Percentiles rank a stretch among this genome's conserved stretches.
Evolutionary conservation across 2,329 filamentous ascomycete species (phyloP).

Genomic region (Ascochyta fabae): DNA sequence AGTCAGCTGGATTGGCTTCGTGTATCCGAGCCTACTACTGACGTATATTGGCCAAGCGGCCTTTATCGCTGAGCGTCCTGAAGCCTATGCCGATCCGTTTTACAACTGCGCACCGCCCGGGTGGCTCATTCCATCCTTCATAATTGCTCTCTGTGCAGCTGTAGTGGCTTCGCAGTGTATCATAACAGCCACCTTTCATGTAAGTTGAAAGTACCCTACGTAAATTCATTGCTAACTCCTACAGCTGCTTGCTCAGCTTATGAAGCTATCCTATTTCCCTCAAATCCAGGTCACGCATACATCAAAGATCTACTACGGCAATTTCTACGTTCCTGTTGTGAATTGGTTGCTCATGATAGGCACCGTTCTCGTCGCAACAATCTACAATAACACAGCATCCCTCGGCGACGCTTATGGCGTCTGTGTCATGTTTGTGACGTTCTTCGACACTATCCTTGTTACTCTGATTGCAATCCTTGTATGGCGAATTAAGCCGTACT

Average conservation of each 20-base stretch:
- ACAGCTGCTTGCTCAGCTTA: constrained; percentile 70
- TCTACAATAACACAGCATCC: constrained; percentile 70
- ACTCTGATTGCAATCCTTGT: constrained; percentile 74
- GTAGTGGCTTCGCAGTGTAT: constrained; percentile 81
- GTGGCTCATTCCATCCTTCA: constrained; percentile 70
- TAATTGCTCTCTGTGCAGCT: constrained; percentile 73
- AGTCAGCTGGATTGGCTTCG: constrained; percentile 73
- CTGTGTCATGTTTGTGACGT: constrained; percentile 81
- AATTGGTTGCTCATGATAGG: constrained; percentile 82
- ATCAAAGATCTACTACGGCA: constrained; percentile 72
- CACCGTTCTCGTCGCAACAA: constrained; percentile 73
- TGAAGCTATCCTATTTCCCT: constrained; percentile 76
- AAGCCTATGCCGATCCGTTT: constrained; percentile 74
- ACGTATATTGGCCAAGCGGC: constrained; percentile 78
- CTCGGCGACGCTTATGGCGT: constrained; percentile 79
- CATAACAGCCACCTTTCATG: constrained; percentile 77
- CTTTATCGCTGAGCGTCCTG: constrained; percentile 66
- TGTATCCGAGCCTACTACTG: constrained; percentile 70
- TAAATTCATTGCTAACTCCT: constrained; percentile 25
- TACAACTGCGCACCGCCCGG: constrained; percentile 73
- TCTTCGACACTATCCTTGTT: constrained; percentile 78
- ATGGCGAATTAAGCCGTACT: constrained; percentile 67
- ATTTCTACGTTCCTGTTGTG: constrained; percentile 76
- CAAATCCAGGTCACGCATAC: constrained; percentile 78
- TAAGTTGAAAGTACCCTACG: constrained; percentile 31